Evolutionary conservation across 306 rosid species (phyloP).

Genomic region (Arachis stenosperma): DNA sequence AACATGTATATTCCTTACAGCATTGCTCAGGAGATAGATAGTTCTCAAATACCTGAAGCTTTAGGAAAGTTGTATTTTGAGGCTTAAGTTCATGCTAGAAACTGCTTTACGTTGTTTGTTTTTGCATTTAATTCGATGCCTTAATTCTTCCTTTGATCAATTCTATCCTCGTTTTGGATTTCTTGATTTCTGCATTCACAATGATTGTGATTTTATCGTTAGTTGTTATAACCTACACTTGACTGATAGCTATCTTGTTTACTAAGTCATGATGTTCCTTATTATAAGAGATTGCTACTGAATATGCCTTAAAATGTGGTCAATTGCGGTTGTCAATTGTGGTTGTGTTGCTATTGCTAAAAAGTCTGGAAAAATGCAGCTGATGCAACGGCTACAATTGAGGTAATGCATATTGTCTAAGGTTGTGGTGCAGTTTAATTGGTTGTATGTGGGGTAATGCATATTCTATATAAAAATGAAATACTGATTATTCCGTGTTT

Average conservation of each 20-base stretch:
- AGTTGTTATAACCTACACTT: neutral
- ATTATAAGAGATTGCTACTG: constrained; percentile 6
- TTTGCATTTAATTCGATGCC: constrained; percentile 41
- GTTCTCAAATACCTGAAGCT: constrained; percentile 51
- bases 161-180: constrained; percentile 17
- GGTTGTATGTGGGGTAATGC: neutral
- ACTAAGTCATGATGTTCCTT: neutral
- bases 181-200: constrained; percentile 3
- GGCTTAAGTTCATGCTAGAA: constrained; percentile 42
- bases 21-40: constrained; percentile 53
- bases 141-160: constrained; percentile 37
- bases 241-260: neutral
- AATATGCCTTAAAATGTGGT: neutral
- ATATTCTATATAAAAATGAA: neutral
- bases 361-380: neutral
- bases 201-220: constrained; percentile 18
- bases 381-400: neutral
- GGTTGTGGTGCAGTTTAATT: neutral
- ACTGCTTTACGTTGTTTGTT: constrained; percentile 32
- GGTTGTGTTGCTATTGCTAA: neutral
- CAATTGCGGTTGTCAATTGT: neutral
- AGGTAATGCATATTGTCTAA: neutral
- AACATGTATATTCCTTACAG: constrained; percentile 62
- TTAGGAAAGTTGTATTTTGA: constrained; percentile 56
- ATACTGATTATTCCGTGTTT: neutral